phyloP scores from a whole-genome alignment of 495 filamentous ascomycete genomes.

The Podospora fimiseda region DNA sequence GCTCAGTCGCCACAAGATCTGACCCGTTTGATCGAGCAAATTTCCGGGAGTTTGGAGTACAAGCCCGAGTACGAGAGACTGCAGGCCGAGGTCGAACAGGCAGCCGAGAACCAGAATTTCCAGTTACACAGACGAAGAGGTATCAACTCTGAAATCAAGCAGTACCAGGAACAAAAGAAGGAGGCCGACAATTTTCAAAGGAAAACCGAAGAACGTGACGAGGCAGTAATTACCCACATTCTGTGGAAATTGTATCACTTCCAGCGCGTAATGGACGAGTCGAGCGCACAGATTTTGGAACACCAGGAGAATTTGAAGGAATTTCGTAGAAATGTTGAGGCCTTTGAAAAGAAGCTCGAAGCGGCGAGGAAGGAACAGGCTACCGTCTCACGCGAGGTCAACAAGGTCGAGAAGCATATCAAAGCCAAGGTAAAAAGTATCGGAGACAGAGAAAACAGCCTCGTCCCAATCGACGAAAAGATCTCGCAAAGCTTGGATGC shows the following conservation, averaged over 20 bases:
- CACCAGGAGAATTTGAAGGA: slow-evolving; percentile 97
- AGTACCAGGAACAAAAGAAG: slow-evolving; percentile 94
- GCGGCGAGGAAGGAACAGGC: slow-evolving; percentile 82
- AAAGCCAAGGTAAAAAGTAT: slow-evolving; percentile 82
- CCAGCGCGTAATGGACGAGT: slow-evolving; percentile 86
- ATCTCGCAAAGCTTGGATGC: slow-evolving; percentile 72
- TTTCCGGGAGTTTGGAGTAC: slow-evolving; percentile 91
- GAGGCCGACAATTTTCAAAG: slow-evolving; percentile 87
- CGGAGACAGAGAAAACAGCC: slow-evolving; percentile 73
- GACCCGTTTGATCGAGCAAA: slow-evolving; percentile 94
- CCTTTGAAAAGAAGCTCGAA: slow-evolving; percentile 75
- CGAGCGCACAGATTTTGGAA: slow-evolving; percentile 81
- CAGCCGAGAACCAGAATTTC: slow-evolving; percentile 78
- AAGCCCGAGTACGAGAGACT: slow-evolving; percentile 91
- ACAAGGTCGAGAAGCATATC: slow-evolving; percentile 75
- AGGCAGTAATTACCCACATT: slow-evolving; percentile 89
- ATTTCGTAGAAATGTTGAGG: slow-evolving; percentile 77
- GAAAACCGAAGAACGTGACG: slow-evolving; percentile 82
- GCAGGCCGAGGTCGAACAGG: slow-evolving; percentile 77
- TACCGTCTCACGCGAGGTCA: slow-evolving; percentile 69
- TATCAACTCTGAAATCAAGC: slow-evolving; percentile 97
- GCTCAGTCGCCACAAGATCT: slow-evolving; percentile 88
- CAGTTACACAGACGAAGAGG: slow-evolving; percentile 82
- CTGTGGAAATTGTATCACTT: slow-evolving; percentile 97
- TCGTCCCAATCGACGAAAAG: slow-evolving; percentile 90